Evolutionary conservation across 1,139 yeast genomes (phyloP), one percentile per base, ranked within the genome.

Genomic region (Pneumocystis sp.): DNA sequence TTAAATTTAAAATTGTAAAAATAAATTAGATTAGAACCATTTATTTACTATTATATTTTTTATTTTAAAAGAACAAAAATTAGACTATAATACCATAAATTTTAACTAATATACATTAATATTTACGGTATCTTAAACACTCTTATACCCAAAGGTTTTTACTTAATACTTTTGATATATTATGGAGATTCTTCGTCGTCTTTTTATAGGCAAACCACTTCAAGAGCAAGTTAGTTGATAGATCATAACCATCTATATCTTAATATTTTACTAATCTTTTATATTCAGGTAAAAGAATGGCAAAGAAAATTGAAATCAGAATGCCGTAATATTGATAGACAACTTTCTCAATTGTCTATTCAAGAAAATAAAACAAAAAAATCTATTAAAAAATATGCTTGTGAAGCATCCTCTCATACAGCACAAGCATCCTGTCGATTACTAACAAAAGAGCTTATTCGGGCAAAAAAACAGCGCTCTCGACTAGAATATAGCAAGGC

Each of bases 281-380:
- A 25, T 50, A 25, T 25, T 50, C 66, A 67, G 61, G 66, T 64
- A 25, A 81, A 96, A 66, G 87, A 85, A 72, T 89, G 96, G 72
- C 91, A 88, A 74, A 81, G 84, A 63, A 80, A 90, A 44, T 82
- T 93, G 65, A 85, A 97, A 66, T 88, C 86, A 76, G 95, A 91
- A 75, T 85, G 85, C 69, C 80, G 97, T 66, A 91, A 87, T 73
- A 77, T 91, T 64, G 97, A 93, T 70, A 83, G 85, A 73, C 96
- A 88, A 71, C 77, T 93, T 64, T 78, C 78, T 44, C 76, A 75
- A 19, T 76, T 93, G 66, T 83, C 84, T 71, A 81, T 81, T 74
- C 66, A 74, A 21, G 81, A 79, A 68, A 67, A 69, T 64, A 90
- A 90, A 76, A 87, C 97, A 0, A 91, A 87, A 73, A 75, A 81